Evolutionary conservation across 768 basidiomycete species (phyloP).

Genomic region (Podaxis carcinomalis): DNA sequence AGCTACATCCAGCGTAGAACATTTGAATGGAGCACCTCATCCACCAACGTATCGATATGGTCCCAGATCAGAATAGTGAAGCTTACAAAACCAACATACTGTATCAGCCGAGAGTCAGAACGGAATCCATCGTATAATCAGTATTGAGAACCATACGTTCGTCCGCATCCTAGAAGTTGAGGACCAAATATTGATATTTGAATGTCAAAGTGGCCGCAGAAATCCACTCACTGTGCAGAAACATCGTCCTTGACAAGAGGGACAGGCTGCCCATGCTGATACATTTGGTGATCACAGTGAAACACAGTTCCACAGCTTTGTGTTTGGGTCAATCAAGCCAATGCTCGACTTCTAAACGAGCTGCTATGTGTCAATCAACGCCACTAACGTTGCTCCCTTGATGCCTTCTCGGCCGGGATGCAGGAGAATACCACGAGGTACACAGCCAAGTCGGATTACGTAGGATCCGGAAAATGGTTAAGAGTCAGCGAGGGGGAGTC

Average conservation of each 20-base stretch:
- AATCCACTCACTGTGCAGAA: slow-evolving; percentile 16
- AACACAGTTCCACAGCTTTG: not conserved
- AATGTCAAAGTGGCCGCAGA: not conserved
- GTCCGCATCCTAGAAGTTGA: slow-evolving; percentile 17
- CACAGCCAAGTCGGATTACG: not conserved
- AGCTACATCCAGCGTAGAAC: not conserved
- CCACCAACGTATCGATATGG: slow-evolving; percentile 44
- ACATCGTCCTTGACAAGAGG: slow-evolving; percentile 16
- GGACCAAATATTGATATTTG: not conserved
- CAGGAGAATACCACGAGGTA: not conserved
- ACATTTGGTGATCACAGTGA: not conserved
- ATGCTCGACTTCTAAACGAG: too few relatives aligned
- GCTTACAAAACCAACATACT: slow-evolving; percentile 49
- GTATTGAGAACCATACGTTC: slow-evolving; percentile 15
- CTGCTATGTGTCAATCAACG: not conserved
- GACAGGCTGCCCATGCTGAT: not conserved
- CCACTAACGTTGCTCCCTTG: not conserved
- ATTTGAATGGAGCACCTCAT: slow-evolving; percentile 28
- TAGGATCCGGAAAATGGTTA: not conserved
- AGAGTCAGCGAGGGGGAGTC: not conserved
- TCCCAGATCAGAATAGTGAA: slow-evolving; percentile 52
- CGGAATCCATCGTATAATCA: not conserved
- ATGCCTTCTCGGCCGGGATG: not conserved
- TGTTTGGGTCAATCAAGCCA: too few relatives aligned
- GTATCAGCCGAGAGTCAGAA: not conserved